Evolutionary conservation across 768 basidiomycete genomes (phyloP).

Genomic region (Wakefieldia striispora): DNA sequence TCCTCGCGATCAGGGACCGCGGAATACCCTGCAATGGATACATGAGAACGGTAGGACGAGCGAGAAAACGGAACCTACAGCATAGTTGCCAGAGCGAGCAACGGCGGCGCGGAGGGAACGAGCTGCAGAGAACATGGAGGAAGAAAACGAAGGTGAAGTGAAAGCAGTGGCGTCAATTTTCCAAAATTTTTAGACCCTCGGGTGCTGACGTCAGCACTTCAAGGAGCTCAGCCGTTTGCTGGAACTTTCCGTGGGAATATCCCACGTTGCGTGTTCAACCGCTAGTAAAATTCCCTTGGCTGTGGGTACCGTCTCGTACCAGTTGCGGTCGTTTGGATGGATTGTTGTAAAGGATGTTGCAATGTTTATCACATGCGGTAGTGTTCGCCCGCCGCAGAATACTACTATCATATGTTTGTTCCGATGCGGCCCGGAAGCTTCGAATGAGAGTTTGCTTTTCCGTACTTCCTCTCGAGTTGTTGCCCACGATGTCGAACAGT

Average conservation of each 20-base stretch:
- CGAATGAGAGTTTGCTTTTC: too few relatives aligned
- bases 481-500: constrained; percentile 19
- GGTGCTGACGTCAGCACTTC: constrained; percentile 27
- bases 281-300: too few relatives aligned
- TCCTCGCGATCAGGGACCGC: constrained; percentile 77
- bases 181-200: constrained; percentile 44
- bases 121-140: constrained; percentile 72
- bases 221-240: constrained; percentile 3
- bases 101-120: constrained; percentile 61
- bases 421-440: background rate
- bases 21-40: constrained; percentile 50
- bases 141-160: constrained; percentile 35
- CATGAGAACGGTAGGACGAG: background rate
- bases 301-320: too few relatives aligned
- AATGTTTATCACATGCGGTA: too few relatives aligned
- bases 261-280: constrained; percentile 10
- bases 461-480: too few relatives aligned
- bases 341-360: too few relatives aligned
- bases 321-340: background rate
- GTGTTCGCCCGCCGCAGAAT: too few relatives aligned
- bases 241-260: constrained; percentile 15
- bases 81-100: constrained; percentile 61
- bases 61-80: constrained; percentile 39
- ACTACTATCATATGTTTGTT: too few relatives aligned
- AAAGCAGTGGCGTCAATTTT: constrained; percentile 33